Base-by-base conservation (phyloP, 2,329 filamentous ascomycete genomes). In the Aspergillus ochraceus region DNA sequence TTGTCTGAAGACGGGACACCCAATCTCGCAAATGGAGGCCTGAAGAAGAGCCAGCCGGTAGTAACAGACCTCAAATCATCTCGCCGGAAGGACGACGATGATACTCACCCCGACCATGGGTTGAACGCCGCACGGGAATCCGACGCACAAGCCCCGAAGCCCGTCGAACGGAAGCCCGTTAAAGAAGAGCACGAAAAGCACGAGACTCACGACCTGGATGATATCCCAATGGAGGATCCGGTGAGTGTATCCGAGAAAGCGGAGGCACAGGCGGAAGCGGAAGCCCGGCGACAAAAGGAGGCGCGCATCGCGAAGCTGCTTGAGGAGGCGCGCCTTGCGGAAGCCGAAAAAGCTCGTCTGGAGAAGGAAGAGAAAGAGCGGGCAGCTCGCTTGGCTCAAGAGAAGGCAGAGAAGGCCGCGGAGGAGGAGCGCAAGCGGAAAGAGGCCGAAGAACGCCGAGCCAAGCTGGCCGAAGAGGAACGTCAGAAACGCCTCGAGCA, bases 391-490 rank as follows among this genome's bases (percentile, higher is more conserved):
- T 58, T 68, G 60, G 74, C 75, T 19, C 74, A 71, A 47, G 76
- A 79, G 60, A 75, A 76, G 62, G 76, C 76, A 47, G 76, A 79
- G 59, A 75, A 76, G 62, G 76, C 76, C 29, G 78, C 78, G 49
- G 77, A 79, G 52, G 76, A 76, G 54, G 77, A 78, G 42, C 74
- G 74, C 61, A 76, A 73, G 59, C 76, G 74, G 55, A 76, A 76
- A 59, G 76, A 76, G 61, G 74, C 77, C 54, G 77, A 79, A 60
- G 75, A 79, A 58, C 71, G 76, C 52, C 77, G 76, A 49, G 66
- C 73, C 49, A 77, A 76, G 60, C 76, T 79, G 66, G 79, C 77
- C 29, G 79, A 81, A 61, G 79, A 81, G 57, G 79, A 81, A 57
- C 77, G 73, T 6, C 75, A 76, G 59, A 78, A 76, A 63, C 72